Evolutionary conservation across 371 early-diverging fungal genomes (phyloP).

Genomic region (Mucor lusitanicus): DNA sequence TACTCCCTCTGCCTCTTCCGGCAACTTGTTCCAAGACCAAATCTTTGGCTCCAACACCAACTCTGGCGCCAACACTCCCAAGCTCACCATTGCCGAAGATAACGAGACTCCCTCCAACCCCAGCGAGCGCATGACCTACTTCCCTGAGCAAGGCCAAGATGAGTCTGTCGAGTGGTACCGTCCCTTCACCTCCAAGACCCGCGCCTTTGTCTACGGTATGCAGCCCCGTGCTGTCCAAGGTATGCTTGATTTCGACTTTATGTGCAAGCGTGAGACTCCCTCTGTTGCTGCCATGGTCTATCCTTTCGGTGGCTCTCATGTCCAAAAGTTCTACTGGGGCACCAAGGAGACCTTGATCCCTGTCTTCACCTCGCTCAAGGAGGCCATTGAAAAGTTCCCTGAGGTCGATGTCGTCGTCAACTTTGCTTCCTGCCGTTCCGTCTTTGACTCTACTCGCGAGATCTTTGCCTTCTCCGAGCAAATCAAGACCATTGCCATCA

Average conservation of each 20-base stretch:
- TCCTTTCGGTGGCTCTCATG: conserved; percentile 97
- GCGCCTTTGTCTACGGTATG: conserved; percentile 97
- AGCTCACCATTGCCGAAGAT: conserved; percentile 38
- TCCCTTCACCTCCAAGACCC: conserved; percentile 90
- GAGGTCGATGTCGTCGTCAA: conserved; percentile 95
- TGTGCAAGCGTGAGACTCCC: conserved; percentile 95
- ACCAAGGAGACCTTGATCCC: conserved; percentile 95
- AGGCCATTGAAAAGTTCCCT: conserved; percentile 85
- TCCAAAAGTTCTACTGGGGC: conserved; percentile 99
- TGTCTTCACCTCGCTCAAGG: conserved; percentile 87
- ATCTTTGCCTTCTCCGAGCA: conserved; percentile 74
- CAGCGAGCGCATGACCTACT: conserved; percentile 63
- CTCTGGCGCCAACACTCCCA: conserved; percentile 39
- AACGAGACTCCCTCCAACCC: conserved; percentile 44
- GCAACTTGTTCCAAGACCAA: conserved; percentile 67
- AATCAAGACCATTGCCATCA: conserved; percentile 94
- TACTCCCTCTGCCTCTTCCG: conserved; percentile 51
- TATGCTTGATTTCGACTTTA: conserved; percentile 98
- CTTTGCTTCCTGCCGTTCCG: conserved; percentile 97
- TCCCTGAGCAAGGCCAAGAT: conserved; percentile 30
- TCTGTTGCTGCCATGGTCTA: conserved; percentile 99
- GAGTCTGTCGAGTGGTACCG: conserved; percentile 60
- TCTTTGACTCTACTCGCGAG: conserved; percentile 90
- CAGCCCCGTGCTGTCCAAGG: conserved; percentile 99
- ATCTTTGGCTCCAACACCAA: conserved; percentile 50